These are phyloP conservation scores for Lentinula novae-zelandiae DNA, from an alignment of 1,284 basidiomycete species.

Conservation along the genomic window DNA sequence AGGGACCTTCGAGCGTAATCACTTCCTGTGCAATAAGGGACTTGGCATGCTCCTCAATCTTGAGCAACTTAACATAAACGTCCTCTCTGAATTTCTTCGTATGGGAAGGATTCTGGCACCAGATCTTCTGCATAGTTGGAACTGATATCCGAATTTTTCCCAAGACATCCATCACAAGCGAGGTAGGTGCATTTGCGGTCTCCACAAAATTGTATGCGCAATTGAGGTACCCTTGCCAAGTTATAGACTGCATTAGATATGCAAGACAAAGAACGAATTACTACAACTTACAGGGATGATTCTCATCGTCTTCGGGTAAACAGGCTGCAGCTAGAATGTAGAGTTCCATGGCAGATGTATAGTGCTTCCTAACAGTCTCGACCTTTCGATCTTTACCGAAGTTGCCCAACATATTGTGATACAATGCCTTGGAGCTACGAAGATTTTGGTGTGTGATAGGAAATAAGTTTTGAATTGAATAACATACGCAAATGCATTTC, in stretches of 20 bases:
- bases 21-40: background rate
- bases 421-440: conserved; percentile 1
- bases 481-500: conserved; percentile 8
- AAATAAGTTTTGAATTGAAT: background rate
- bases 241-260: conserved; percentile 4
- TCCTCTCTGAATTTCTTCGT: background rate
- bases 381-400: background rate
- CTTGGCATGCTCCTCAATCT: background rate
- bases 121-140: background rate
- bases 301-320: conserved; percentile 27
- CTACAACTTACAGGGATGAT: conserved; percentile 21
- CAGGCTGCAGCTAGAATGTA: conserved; percentile 23
- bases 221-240: background rate
- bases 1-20: background rate
- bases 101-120: background rate
- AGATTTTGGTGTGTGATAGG: background rate
- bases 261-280: no score
- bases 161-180: background rate
- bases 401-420: conserved; percentile 2
- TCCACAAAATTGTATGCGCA: conserved; percentile 4
- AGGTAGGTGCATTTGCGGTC: background rate
- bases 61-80: background rate
- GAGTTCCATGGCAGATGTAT: conserved; percentile 15
- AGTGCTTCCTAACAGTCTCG: conserved; percentile 2
- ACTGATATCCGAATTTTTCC: conserved; percentile 5